Conservation (phyloP, 768 basidiomycete genomes). For the Hydnum rufescens region DNA sequence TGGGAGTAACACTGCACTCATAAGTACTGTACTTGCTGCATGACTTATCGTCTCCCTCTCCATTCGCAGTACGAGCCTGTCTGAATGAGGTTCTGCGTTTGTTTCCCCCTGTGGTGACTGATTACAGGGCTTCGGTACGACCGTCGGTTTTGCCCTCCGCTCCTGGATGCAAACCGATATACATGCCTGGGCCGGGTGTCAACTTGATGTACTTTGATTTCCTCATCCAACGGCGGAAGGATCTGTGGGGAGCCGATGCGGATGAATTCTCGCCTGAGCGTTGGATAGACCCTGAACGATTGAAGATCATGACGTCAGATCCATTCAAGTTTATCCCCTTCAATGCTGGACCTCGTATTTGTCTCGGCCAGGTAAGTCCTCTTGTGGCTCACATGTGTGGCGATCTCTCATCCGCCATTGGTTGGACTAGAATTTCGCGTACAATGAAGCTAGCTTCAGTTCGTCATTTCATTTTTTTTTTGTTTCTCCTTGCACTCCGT, state of each 20-base stretch:
- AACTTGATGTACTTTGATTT: slow-evolving; percentile 1
- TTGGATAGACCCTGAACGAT: slow-evolving; percentile 14
- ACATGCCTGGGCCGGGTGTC: slow-evolving; percentile 6
- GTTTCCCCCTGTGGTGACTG: slow-evolving; percentile 17
- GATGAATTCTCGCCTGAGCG: slow-evolving; percentile 17
- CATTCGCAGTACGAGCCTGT: slow-evolving; percentile 16
- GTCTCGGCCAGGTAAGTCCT: slow-evolving; percentile 7
- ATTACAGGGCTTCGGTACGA: slow-evolving; percentile 13
- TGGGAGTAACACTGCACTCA: slow-evolving; percentile 8
- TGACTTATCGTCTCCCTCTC: neutral
- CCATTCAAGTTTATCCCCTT: neutral
- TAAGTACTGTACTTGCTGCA: neutral
- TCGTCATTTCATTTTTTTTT: neutral
- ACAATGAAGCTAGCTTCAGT: slow-evolving; percentile 9
- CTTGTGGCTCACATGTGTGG: neutral
- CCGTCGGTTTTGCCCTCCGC: slow-evolving; percentile 1
- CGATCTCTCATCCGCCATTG: neutral
- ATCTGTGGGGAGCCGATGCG: slow-evolving; percentile 19
- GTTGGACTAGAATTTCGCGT: slow-evolving; percentile 8
- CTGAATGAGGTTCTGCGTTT: slow-evolving; percentile 19
- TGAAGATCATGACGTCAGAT: neutral
- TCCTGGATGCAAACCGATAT: slow-evolving; percentile 2
- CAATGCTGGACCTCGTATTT: slow-evolving; percentile 4
- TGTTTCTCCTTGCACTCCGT: neutral
- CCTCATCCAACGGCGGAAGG: slow-evolving; percentile 15